These are phyloP conservation scores for Pontederia paniculata DNA, from an alignment of 176 grass and related monocot species.

Conservation along the genomic window DNA sequence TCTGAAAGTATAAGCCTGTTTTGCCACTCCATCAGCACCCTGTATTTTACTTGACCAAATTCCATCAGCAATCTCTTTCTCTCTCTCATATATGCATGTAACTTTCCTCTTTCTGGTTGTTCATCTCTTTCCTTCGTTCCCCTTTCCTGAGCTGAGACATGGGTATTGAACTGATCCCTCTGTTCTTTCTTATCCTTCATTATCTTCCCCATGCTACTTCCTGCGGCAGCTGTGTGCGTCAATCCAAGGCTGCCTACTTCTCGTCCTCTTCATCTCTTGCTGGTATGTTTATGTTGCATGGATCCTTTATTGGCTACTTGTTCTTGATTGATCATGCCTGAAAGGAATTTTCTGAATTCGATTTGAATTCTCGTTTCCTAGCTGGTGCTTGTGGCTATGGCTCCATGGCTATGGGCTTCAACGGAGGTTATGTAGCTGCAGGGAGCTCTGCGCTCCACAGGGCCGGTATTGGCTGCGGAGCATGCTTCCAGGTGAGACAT, in stretches of 20 bases:
- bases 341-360: no score
- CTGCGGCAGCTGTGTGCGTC: conserved; percentile 40
- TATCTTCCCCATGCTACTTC: background rate
- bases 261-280: background rate
- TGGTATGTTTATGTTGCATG: conserved; percentile 4
- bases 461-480: conserved; percentile 35
- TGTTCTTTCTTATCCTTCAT: background rate
- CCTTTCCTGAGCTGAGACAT: background rate
- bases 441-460: conserved; percentile 28
- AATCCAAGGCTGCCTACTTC: conserved; percentile 29
- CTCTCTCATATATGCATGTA: background rate
- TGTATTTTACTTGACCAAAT: no score
- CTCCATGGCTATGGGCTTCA: conserved; percentile 32
- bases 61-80: background rate
- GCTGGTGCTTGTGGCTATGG: conserved; percentile 61
- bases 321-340: no score
- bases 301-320: no score
- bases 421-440: conserved; percentile 29
- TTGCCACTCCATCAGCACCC: no score
- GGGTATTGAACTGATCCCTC: background rate
- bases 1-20: no score
- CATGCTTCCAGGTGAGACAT: conserved; percentile 53
- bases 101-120: no score
- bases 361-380: conserved; percentile 6
- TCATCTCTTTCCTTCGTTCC: background rate